Evolutionary conservation across 2,329 filamentous ascomycete genomes (phyloP).

Genomic region (Metarhizium sp.): DNA sequence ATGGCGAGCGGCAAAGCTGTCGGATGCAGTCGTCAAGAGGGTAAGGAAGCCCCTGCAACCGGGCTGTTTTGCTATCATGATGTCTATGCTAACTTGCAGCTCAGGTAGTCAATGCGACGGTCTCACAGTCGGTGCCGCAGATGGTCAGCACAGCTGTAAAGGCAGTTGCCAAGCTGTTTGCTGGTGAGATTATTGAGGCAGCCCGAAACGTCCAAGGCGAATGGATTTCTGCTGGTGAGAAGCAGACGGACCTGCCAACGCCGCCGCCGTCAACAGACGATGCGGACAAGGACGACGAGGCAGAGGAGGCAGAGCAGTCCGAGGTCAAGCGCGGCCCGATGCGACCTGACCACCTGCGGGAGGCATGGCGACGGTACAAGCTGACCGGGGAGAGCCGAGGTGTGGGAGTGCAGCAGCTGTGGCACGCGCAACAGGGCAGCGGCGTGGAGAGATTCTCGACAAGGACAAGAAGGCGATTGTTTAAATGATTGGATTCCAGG

Average conservation of each 20-base stretch:
- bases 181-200: conserved; percentile 65
- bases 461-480: conserved; percentile 42
- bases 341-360: conserved; percentile 64
- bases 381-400: conserved; percentile 52
- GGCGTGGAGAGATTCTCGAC: conserved; percentile 51
- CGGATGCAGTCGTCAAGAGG: conserved; percentile 59
- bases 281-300: conserved; percentile 20
- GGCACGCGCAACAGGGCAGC: conserved; percentile 50
- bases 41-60: conserved; percentile 30
- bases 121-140: conserved; percentile 67
- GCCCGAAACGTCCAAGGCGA: conserved; percentile 63
- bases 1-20: conserved; percentile 60
- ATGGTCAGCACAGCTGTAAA: conserved; percentile 69
- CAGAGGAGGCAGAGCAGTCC: conserved; percentile 8
- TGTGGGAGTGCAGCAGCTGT: conserved; percentile 49
- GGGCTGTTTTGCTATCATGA: not conserved
- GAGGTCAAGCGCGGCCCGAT: conserved; percentile 44
- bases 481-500: conserved; percentile 29
- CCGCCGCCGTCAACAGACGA: conserved; percentile 27
- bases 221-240: conserved; percentile 54
- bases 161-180: conserved; percentile 66
- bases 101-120: conserved; percentile 68
- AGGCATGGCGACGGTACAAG: conserved; percentile 62
- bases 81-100: not conserved
- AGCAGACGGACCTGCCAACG: conserved; percentile 42